These are phyloP conservation scores for Boletus patriciae DNA, from an alignment of 768 basidiomycete species.

Conservation along the genomic window DNA sequence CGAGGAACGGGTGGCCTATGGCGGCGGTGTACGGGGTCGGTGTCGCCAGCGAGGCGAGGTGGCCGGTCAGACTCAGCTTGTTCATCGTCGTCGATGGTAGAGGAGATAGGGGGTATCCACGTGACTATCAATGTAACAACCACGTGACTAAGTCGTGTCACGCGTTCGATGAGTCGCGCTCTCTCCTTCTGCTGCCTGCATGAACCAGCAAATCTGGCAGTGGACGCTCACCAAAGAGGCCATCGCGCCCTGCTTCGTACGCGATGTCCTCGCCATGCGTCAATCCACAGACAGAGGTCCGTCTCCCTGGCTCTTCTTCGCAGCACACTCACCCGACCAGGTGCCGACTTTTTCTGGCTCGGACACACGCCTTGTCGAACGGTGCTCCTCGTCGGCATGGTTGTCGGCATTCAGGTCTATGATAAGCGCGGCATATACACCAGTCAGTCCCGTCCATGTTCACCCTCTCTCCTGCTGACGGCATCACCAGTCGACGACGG, in stretches of 20 bases:
- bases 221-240: constrained; percentile 62
- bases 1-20: constrained; percentile 59
- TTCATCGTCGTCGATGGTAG: background rate
- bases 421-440: constrained; percentile 63
- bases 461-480: background rate
- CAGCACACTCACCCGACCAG: constrained; percentile 30
- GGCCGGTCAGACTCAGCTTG: constrained; percentile 23
- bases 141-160: constrained; percentile 8
- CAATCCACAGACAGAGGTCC: constrained; percentile 36
- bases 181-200: background rate
- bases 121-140: background rate
- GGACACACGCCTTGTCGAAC: constrained; percentile 69
- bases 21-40: constrained; percentile 46
- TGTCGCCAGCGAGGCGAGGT: constrained; percentile 40
- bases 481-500: constrained; percentile 68
- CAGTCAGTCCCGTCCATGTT: constrained; percentile 33
- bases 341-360: constrained; percentile 66
- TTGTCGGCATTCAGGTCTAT: constrained; percentile 61
- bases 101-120: background rate
- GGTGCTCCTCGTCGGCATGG: constrained; percentile 58
- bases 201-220: constrained; percentile 32
- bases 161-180: constrained; percentile 6
- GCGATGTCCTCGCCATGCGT: constrained; percentile 52
- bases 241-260: constrained; percentile 53
- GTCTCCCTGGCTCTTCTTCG: background rate